Base-by-base conservation (phyloP, 345 rosid genomes). In the Eucalyptus pauciflora region DNA sequence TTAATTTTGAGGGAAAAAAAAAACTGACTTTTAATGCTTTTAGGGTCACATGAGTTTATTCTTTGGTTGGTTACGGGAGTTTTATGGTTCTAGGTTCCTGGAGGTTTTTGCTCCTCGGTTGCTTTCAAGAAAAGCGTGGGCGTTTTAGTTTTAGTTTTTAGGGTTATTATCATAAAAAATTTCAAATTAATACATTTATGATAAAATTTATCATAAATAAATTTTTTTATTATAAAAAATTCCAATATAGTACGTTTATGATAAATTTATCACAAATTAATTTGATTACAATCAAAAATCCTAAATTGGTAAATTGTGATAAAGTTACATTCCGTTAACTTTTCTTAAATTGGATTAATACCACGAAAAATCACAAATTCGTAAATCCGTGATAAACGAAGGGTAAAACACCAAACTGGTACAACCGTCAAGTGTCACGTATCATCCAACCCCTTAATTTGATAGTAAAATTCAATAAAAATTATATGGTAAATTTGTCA, bases 41-140 rank as follows among this genome's bases (percentile, higher is more conserved):
- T 91, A 98, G 99, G 91, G 86, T 88, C 96, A 93, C 56, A 89
- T 96, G 89, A 94, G 96, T 92, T 93, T 97, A 88, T 98, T 96
- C 92, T 94, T 97, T 91, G 99, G 98, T 41, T 96, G 97, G 96
- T 76, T 97, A 98, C 94, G 96, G 88, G 99, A 96, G 89, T 96
- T 95, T 89, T 94, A 94, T 88, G 99, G 98, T 49, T 98, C 97
- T 10, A 95, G 97, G 83, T 94, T 98, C 91, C 96, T 96, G 49
- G 99, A 98, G 91, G 91, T 93, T 67, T 88, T 97, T 90, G 95
- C 94, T 87, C 98, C 97, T 89, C 99, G 95, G 88, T 93, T 96
- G 90, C 89, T 95, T 90, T 96, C 98, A 41, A 95, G 99, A 94
- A 95, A 95, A 92, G 94, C 96, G 97, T 95, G 93, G 86, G 98